Base-by-base conservation (phyloP, 1,139 yeast species). In the Magnusiomyces sp. region DNA sequence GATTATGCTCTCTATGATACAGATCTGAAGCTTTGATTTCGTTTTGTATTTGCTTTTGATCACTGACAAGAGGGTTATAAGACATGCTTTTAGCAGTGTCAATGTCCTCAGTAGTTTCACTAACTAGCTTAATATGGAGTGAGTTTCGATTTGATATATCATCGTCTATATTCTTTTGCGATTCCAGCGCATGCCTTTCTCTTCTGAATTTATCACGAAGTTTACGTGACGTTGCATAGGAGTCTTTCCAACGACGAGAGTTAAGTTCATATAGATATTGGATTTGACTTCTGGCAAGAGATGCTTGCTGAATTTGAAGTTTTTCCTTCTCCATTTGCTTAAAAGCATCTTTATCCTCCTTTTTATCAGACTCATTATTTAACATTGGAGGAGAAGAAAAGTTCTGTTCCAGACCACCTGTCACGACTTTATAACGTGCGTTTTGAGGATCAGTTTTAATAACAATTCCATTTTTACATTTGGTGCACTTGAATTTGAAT, bases 341-440 rank as follows among this genome's bases (percentile, higher is more conserved):
- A 52, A 87, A 76, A 0, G 95, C 95, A 58, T 83, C 89, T 56
- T 88, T 95, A 58, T 88, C 85, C 61, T 92, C 97, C 52, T 75
- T 23, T 23, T 23, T 7, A 23, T 23, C 29, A 23, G 29, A 5
- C 7, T 23, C 29, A 23, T 23, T 7, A 5, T 23, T 23, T 5
- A 23, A 4, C 4, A 23, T 23, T 23, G 4, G 29, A 23, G 29
- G 7, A 4, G 29, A 23, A 23, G 29, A 23, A 23, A 23, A 23
- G 7, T 23, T 7, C 29, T 23, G 29, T 23, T 23, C 29, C 6
- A 5, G 29, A 23, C 62, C 70, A 2, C 70, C 70, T 5, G 50
- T 48, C 2, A 50, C 50, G 7, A 63, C 59, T 11, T 43, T 51
- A 46, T 66, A 66, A 23, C 54, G 51, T 1, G 69, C 59, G 34